Conservation (phyloP, 192 early-diverging fungal genomes). For the Dimargaris verticillata region DNA sequence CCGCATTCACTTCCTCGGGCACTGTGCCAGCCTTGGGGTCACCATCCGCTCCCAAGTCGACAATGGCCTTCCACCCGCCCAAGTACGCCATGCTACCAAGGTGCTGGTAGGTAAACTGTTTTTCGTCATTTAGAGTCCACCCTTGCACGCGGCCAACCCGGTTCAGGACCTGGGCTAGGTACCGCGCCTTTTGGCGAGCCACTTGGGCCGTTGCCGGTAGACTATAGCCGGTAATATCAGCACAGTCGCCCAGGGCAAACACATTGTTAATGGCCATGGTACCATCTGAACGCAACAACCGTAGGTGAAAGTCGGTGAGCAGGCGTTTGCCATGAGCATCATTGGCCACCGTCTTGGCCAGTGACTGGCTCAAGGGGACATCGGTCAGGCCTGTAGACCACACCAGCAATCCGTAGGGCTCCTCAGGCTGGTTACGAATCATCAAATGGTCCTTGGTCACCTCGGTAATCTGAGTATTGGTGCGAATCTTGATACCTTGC, state of each 20-base stretch:
- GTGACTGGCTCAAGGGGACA: conserved; percentile 35
- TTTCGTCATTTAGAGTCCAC: conserved; percentile 17
- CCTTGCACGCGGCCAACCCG: conserved; percentile 26
- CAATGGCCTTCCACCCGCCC: conserved; percentile 31
- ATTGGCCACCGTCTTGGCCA: conserved; percentile 26
- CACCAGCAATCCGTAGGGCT: conserved; percentile 51
- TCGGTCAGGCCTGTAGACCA: conserved; percentile 63
- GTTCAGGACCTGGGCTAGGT: conserved; percentile 62
- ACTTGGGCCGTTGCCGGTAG: conserved; percentile 80
- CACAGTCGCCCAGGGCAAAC: conserved; percentile 83
- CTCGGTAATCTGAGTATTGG: conserved; percentile 36
- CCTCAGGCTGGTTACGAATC: conserved; percentile 30
- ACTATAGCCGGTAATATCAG: conserved; percentile 55
- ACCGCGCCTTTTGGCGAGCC: conserved; percentile 74
- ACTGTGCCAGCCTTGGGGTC: neutral
- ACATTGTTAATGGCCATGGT: conserved; percentile 36
- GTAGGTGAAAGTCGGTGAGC: conserved; percentile 55
- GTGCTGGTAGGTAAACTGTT: conserved; percentile 46
- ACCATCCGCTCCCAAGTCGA: neutral
- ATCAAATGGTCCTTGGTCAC: conserved; percentile 36
- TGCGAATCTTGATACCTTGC: conserved; percentile 59
- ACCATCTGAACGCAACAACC: conserved; percentile 48
- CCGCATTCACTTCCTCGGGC: neutral
- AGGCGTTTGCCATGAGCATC: conserved; percentile 26
- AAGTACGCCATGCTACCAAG: conserved; percentile 54